Evolutionary conservation across 306 rosid species (phyloP), one percentile per base, ranked within the genome.

Genomic region (Medicago arabica): DNA sequence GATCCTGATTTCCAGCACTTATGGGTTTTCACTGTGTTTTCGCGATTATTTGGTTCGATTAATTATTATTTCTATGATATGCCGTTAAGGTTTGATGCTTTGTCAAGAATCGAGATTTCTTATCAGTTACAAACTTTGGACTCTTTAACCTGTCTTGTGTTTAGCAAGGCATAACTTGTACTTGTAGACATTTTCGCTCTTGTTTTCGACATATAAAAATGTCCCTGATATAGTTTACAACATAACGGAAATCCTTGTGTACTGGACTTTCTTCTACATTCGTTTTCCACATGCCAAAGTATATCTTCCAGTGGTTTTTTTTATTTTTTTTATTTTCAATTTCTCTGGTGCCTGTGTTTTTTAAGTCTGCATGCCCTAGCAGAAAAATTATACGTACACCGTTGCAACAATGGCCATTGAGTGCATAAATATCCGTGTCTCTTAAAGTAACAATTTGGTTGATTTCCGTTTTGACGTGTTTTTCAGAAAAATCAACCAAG

Each of bases 61-160:
- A 8, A 7, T 1, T 93, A 95, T 11, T 12, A 5, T 67, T 93
- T 93, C 80, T 93, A 93, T 38, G 97, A 90, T 3, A 83, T 97
- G 84, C 44, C 63, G 73, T 38, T 91, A 51, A 44, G 47, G 34
- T 93, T 93, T 80, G 98, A 93, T 80, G 10, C 84, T 17, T n/a
- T 93, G 43, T 84, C 97, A 17, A 89, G 97, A 74, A 39, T 84
- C 97, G n/a, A 89, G 97, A 74, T 83, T 90, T 39, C 51, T 93
- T 12, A 72, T 93, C 7, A 89, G 98, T 65, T 86, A 89, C 76
- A 97, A 93, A 82, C 98, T 90, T 74, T n/a, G n/a, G n/a, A n/a
- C n/a, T n/a, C n/a, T n/a, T n/a, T n/a, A n/a, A n/a, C n/a, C n/a
- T n/a, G n/a, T n/a, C n/a, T n/a, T n/a, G n/a, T n/a, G n/a, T n/a